Evolutionary conservation across 2,329 filamentous ascomycete genomes (phyloP).

Genomic region (Phoma sp.): DNA sequence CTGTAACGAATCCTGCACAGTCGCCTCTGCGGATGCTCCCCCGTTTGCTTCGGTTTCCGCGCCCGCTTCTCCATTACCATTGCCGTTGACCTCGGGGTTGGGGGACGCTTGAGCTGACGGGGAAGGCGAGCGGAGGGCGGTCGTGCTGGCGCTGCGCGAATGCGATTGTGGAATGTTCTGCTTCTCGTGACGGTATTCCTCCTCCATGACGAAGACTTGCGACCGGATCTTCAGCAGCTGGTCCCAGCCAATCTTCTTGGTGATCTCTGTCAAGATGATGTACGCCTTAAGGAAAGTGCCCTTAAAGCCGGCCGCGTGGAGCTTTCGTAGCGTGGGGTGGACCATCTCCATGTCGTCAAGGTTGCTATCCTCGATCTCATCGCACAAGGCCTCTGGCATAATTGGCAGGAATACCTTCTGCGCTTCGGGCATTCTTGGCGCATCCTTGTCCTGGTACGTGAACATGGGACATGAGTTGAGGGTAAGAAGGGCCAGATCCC

Average conservation of each 20-base stretch:
- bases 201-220: slow-evolving; percentile 99
- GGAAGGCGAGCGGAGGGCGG: slow-evolving; percentile 73
- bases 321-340: slow-evolving; percentile 81
- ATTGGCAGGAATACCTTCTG: slow-evolving; percentile 86
- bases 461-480: slow-evolving; percentile 99
- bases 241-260: slow-evolving; percentile 96
- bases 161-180: slow-evolving; percentile 31
- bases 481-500: slow-evolving; percentile 93
- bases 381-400: slow-evolving; percentile 84
- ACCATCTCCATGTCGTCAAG: slow-evolving; percentile 80
- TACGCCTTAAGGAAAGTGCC: slow-evolving; percentile 97
- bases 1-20: slow-evolving; percentile 62
- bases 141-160: slow-evolving; percentile 78
- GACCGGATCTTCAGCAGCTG: slow-evolving; percentile 92
- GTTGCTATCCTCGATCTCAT: slow-evolving; percentile 94
- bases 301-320: slow-evolving; percentile 88
- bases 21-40: slow-evolving; percentile 35
- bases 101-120: slow-evolving; percentile 22
- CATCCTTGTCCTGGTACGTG: slow-evolving; percentile 98
- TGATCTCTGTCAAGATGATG: slow-evolving; percentile 91
- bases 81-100: slow-evolving; percentile 49
- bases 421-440: slow-evolving; percentile 91
- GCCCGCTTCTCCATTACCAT: slow-evolving; percentile 39
- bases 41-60: slow-evolving; percentile 33
- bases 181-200: slow-evolving; percentile 93